Base-by-base conservation (phyloP, 1,284 basidiomycete genomes). In the Malassezia equina region DNA sequence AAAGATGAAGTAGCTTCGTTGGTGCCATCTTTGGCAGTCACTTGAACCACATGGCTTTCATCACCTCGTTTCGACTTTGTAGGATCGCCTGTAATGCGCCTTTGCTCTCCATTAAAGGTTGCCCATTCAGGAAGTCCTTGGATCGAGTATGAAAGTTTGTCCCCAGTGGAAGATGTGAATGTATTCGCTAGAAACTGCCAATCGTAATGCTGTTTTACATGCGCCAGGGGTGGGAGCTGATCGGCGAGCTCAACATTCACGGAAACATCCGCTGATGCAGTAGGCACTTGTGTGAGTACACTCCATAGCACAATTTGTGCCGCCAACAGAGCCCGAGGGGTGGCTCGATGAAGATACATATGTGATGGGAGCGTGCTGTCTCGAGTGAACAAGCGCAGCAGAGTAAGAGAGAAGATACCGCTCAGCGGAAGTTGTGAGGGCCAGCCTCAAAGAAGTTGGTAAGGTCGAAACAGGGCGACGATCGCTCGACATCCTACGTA, bases 201-300 rank as follows among this genome's bases (percentile, higher is more conserved):
- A 24, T 47, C 28, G 21, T 59, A 59, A 5, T 36, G 17, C 25
- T 59, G 40, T n/a, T 51, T 39, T 11, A 25, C 49, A 29, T 59
- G 57, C 5, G 52, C 57, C 12, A 59, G 39, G 21, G 54, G 57
- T 4, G 57, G 57, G 12, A 51, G 32, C 32, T 59, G 57, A 23
- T 59, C 51, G 7, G 51, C 51, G 6, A 54, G 27, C 12, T 40
- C n/a, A 0, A 51, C 42, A 39, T 32, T 25, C n/a, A 59, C 57
- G 2, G 6, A 7, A n/a, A 54, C 57, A 5, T 49, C 51, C 27
- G 47, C 56, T 13, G 11, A 33, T 13, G 21, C 11, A 15, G 25
- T n/a, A 25, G 6, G 25, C 7, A 32, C 3, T 40, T 19, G 27
- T 25, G 29, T 44, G 33, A 43, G 24, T 28, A 19, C n/a, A 28